Evolutionary conservation across 441 rosid species (phyloP), one percentile per base, ranked within the genome.

Genomic region (Adansonia grandidieri): DNA sequence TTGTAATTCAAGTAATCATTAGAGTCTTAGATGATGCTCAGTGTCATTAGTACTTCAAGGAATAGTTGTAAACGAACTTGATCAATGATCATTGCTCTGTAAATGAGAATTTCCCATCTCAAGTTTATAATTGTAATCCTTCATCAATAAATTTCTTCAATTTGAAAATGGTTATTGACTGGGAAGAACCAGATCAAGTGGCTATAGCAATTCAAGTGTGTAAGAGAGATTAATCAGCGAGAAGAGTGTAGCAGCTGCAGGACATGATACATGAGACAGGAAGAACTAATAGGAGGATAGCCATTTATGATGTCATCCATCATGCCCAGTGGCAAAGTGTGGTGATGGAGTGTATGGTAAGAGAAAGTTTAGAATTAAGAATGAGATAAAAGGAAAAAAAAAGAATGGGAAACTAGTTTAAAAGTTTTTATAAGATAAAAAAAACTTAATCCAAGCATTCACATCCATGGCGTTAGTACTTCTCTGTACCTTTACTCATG

Each of bases 401-500:
- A 53, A 53, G n/a, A 51, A 53, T 7, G 7, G 8, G 19, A 15
- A 53, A 53, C n/a, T 53, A 14, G 10, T 6, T 3, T 19, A 6
- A 17, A 56, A 6, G 3, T 6, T 56, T 56, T 56, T n/a, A 6
- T 17, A 56, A 9, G 0, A 54, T 5, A 5, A 3, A 56, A 56
- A 37, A 44, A 9, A 53, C 58, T n/a, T 64, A 37, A 7, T 9
- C 20, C 69, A 37, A 15, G 19, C 58, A n/a, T 53, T 37, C 17
- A 15, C 19, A 15, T 64, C 13, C 10, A 64, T 37, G 20, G 47
- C 2, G 22, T 2, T 6, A 13, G 17, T 63, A 32, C 24, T 40
- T 64, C 70, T 65, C 22, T 8, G 8, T 40, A 65, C 50, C 70
- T 14, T 65, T 40, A 65, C 20, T 65, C 47, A 65, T 65, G 22